Evolutionary conservation across 305 asterid genomes (phyloP).

Genomic region (Withania somnifera): DNA sequence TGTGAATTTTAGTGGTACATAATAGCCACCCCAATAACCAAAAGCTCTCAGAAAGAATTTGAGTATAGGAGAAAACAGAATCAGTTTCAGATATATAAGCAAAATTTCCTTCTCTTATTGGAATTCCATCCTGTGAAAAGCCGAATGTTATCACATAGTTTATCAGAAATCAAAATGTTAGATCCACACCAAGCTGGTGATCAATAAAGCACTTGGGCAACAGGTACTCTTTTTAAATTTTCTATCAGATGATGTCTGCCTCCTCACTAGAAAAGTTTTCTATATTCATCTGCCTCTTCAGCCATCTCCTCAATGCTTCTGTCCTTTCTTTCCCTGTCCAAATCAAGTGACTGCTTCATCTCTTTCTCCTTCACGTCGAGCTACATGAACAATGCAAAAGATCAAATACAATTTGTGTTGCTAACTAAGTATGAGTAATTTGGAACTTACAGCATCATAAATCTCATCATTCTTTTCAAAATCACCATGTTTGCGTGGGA

Average conservation of each 20-base stretch:
- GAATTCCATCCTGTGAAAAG: background rate
- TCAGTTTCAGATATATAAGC: background rate
- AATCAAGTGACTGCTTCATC: slow-evolving; percentile 71
- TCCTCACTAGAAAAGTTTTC: slow-evolving; percentile 52
- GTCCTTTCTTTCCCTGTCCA: slow-evolving; percentile 83
- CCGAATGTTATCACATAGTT: background rate
- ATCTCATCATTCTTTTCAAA: slow-evolving; percentile 88
- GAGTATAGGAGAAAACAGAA: background rate
- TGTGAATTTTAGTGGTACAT: background rate
- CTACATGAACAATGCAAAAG: slow-evolving; percentile 22
- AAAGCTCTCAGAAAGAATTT: background rate
- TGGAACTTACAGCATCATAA: slow-evolving; percentile 46
- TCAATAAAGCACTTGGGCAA: background rate
- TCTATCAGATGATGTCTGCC: background rate
- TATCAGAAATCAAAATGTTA: background rate
- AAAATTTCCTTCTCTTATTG: too few relatives aligned
- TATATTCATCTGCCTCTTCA: slow-evolving; percentile 68
- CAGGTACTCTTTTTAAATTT: background rate
- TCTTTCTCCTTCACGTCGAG: slow-evolving; percentile 79
- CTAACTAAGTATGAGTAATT: background rate
- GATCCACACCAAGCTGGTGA: background rate
- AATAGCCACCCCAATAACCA: background rate
- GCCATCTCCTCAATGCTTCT: slow-evolving; percentile 80
- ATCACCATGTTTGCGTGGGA: slow-evolving; percentile 78
- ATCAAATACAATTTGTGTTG: background rate